phyloP scores from a whole-genome alignment of 2,329 filamentous ascomycete genomes.

The Xylogone sp. region DNA sequence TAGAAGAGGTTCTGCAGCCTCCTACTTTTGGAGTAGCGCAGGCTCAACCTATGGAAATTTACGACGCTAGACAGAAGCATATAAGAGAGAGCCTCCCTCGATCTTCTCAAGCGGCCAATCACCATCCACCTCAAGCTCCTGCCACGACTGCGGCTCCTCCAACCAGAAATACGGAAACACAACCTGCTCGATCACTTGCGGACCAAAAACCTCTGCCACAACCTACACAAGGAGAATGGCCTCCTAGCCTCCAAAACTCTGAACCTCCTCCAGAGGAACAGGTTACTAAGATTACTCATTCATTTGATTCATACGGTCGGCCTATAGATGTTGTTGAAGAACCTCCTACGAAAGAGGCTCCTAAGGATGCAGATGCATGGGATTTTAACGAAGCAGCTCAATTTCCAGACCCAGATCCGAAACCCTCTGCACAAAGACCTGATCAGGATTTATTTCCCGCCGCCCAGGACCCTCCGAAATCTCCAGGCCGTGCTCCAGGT shows the following conservation, averaged over 20 bases:
- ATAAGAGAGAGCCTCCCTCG: slow-evolving; percentile 47
- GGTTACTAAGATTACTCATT: slow-evolving; percentile 53
- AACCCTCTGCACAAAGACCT: slow-evolving; percentile 60
- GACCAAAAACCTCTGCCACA: slow-evolving; percentile 43
- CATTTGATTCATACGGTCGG: slow-evolving; percentile 54
- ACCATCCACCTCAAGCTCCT: slow-evolving; percentile 54
- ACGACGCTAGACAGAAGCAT: slow-evolving; percentile 50
- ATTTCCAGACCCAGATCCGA: slow-evolving; percentile 51
- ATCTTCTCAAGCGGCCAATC: slow-evolving; percentile 51
- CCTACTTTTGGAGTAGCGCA: slow-evolving; percentile 39
- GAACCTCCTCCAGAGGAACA: slow-evolving; percentile 44
- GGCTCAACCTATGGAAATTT: slow-evolving; percentile 33
- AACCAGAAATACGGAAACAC: slow-evolving; percentile 35
- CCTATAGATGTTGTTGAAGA: slow-evolving; percentile 36
- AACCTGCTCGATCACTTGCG: slow-evolving; percentile 50
- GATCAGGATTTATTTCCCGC: slow-evolving; percentile 89
- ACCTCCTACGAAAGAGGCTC: slow-evolving; percentile 41
- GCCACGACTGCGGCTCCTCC: slow-evolving; percentile 29
- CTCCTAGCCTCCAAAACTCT: slow-evolving; percentile 1
- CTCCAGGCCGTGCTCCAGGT: slow-evolving; percentile 64
- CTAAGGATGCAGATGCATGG: slow-evolving; percentile 72
- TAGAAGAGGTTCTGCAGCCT: slow-evolving; percentile 54
- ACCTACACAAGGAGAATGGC: slow-evolving; percentile 32
- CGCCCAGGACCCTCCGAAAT: slow-evolving; percentile 73
- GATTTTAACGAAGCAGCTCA: slow-evolving; percentile 80